A percentile compares a stretch with the other conserved stretches of the same genome.
Evolutionary conservation across 768 basidiomycete genomes (phyloP).

Genomic region (Tricholoma matsutake): DNA sequence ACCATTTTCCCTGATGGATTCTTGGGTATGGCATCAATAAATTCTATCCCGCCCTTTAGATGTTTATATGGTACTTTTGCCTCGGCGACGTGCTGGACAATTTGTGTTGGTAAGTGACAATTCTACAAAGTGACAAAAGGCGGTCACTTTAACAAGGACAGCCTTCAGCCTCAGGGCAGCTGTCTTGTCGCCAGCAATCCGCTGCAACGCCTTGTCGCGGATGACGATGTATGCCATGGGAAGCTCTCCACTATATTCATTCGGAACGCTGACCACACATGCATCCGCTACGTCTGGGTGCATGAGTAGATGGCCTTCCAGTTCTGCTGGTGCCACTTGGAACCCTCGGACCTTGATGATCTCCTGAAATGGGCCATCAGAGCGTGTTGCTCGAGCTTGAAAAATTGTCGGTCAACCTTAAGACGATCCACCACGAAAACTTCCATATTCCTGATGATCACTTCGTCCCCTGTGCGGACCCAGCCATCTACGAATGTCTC

Average conservation of each 20-base stretch:
- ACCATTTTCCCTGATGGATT: conserved; percentile 71
- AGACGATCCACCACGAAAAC: conserved; percentile 71
- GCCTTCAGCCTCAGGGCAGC: conserved; percentile 39
- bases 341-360: conserved; percentile 64
- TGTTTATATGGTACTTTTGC: conserved; percentile 59
- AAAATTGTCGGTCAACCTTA: conserved; percentile 41
- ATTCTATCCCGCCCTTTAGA: conserved; percentile 58
- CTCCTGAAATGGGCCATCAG: conserved; percentile 42
- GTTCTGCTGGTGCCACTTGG: conserved; percentile 64
- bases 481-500: conserved; percentile 64
- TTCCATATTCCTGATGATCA: conserved; percentile 60
- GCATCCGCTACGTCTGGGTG: conserved; percentile 60
- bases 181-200: conserved; percentile 28
- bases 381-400: background rate
- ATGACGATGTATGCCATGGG: conserved; percentile 71
- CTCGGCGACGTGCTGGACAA: conserved; percentile 51
- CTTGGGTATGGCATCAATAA: conserved; percentile 62
- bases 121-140: background rate
- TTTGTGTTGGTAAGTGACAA: background rate
- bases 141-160: conserved; percentile 52
- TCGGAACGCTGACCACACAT: conserved; percentile 64
- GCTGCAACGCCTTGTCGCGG: conserved; percentile 35
- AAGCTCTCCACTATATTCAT: conserved; percentile 75
- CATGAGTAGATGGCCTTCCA: conserved; percentile 61
- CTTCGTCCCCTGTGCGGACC: conserved; percentile 73